Evolutionary conservation across 2,329 filamentous ascomycete species (phyloP), one percentile per base, ranked within the genome.

Genomic region (Sphaerostilbella broomeana): DNA sequence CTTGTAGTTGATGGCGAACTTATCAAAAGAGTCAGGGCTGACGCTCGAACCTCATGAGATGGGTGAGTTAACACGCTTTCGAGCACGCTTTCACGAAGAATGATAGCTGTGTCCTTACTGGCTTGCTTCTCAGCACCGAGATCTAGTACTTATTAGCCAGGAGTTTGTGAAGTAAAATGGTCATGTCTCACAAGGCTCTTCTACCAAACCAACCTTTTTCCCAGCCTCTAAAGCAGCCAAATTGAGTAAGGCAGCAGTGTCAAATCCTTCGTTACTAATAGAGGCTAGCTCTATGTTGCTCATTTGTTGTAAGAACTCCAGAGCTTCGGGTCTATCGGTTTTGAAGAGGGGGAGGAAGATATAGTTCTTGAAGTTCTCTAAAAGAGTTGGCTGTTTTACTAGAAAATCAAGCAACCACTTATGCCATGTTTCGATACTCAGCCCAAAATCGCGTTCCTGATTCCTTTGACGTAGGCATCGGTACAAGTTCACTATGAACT

Each of bases 11-110:
- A 78, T 8, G 80, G 77, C 0, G 86, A 90, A 8, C 81, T 80
- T 10, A 87, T 77, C 6, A 95, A 72, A 10, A 95, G 72, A 19
- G 86, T 86, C 25, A 95, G 72, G 0, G 86, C 86, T n/a, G 88
- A 76, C 17, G 88, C 75, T 19, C 88, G 79, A 37, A 90, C 80
- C 47, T 78, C 69, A 51, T 77, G 66, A 51, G 77, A 77, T 28
- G 69, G 69, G 61, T 76, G 70, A 3, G 64, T 63, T 20, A 82
- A 58, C 3, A 81, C 67, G 22, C 55, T 61, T 25, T 74, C 70
- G 6, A 83, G 58, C 3, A 73, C 60, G 42, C 58, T 57, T 52
- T 67, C 58, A 28, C 61, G 51, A 21, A 71, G 51, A 12, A 60
- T 46, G 22, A 70, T 58, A 3, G 53, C 48, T 6, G 35, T 45